Percentiles rank a stretch among this genome's conserved stretches.
phyloP scores from a whole-genome alignment of 2,329 filamentous ascomycete genomes.

The Arthrobotrys sinensis region DNA sequence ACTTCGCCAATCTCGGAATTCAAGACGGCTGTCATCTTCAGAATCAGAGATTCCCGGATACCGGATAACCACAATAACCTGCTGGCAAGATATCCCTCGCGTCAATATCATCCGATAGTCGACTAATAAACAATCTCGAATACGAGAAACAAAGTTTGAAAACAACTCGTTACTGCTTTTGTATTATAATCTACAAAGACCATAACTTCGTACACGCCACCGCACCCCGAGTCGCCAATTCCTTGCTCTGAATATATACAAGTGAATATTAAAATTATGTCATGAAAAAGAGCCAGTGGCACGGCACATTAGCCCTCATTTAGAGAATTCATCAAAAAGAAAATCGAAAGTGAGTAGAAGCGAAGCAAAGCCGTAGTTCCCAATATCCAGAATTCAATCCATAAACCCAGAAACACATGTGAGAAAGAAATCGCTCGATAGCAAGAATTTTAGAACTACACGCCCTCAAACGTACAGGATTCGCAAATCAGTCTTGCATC shows the following conservation, averaged over 20 bases:
- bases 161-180: constrained; percentile 33
- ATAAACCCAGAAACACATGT: constrained; percentile 24
- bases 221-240: not conserved
- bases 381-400: constrained; percentile 37
- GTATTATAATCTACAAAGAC: constrained; percentile 29
- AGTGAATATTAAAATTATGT: constrained; percentile 54
- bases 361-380: constrained; percentile 26
- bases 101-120: constrained; percentile 4
- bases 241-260: constrained; percentile 47
- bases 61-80: constrained; percentile 8
- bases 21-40: not conserved
- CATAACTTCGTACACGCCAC: constrained; percentile 43
- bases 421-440: constrained; percentile 15
- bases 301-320: constrained; percentile 16
- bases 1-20: constrained; percentile 12
- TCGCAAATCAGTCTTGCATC: constrained; percentile 35
- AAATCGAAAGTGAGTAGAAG: constrained; percentile 11
- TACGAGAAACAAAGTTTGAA: constrained; percentile 8
- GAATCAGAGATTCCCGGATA: not conserved
- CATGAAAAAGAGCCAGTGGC: constrained; percentile 33
- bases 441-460: constrained; percentile 46
- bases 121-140: not conserved
- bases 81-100: not conserved
- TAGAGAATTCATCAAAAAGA: constrained; percentile 21
- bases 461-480: constrained; percentile 9